Evolutionary conservation across 371 early-diverging fungal genomes (phyloP).

Genomic region (Synchytrium microbalum): DNA sequence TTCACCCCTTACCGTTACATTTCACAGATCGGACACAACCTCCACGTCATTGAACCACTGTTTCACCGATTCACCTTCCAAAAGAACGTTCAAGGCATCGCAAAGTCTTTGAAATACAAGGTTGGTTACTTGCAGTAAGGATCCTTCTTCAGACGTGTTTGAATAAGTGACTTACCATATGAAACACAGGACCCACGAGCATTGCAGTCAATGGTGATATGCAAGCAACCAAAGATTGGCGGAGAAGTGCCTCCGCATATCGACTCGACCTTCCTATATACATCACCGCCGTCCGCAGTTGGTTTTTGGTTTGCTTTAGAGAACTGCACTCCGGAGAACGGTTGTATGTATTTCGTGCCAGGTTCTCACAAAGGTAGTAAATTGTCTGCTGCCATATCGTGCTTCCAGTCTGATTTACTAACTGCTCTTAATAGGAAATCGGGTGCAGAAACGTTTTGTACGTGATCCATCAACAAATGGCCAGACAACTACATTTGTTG

Average conservation of each 20-base stretch:
- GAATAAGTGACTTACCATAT: no score
- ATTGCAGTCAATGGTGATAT: conserved; percentile 88
- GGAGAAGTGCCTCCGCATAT: conserved; percentile 31
- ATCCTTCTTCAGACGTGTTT: not conserved
- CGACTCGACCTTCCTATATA: conserved; percentile 88
- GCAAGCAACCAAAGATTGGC: conserved; percentile 37
- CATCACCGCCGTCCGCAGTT: conserved; percentile 70
- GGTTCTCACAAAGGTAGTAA: conserved; percentile 71
- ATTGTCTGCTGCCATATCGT: not conserved
- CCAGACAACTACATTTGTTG: conserved; percentile 25
- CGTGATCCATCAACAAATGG: conserved; percentile 51
- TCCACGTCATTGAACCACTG: conserved; percentile 69
- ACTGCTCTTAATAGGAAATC: conserved; percentile 31
- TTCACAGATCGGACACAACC: conserved; percentile 7
- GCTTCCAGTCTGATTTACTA: not conserved
- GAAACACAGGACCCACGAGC: conserved; percentile 64
- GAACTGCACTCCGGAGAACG: conserved; percentile 81
- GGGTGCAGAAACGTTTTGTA: conserved; percentile 68
- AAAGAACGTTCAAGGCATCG: conserved; percentile 42
- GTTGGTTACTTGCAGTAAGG: not conserved
- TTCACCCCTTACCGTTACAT: no score
- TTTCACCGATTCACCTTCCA: conserved; percentile 29
- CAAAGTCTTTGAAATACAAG: conserved; percentile 35
- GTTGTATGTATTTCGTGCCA: conserved; percentile 79
- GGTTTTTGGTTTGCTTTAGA: conserved; percentile 94